phyloP scores from a whole-genome alignment of 257 asterid genomes.

The Fraxinus anomala region DNA sequence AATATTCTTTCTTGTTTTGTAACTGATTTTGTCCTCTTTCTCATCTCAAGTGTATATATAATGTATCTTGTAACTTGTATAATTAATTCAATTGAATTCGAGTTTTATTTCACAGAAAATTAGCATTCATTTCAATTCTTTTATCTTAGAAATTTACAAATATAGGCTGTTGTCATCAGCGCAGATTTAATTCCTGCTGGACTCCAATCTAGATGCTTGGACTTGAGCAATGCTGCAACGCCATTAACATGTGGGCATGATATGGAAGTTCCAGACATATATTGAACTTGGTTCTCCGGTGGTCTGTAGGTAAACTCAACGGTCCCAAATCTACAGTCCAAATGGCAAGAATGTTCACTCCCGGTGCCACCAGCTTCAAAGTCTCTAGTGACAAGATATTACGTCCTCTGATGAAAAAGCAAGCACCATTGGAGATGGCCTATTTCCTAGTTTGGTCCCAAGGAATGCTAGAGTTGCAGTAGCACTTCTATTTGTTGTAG shows the following conservation, averaged over 20 bases:
- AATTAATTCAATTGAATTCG: no score
- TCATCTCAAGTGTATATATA: no score
- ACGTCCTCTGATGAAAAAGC: slow-evolving; percentile 96
- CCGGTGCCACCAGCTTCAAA: slow-evolving; percentile 85
- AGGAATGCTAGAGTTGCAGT: slow-evolving; percentile 66
- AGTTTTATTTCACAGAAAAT: no score
- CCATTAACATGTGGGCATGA: slow-evolving; percentile 97
- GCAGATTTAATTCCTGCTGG: slow-evolving; percentile 90
- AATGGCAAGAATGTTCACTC: slow-evolving; percentile 90
- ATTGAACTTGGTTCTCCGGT: slow-evolving; percentile 71
- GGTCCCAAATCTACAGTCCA: slow-evolving; percentile 87
- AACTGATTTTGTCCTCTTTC: no score
- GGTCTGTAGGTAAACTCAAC: slow-evolving; percentile 71
- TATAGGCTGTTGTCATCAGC: slow-evolving; percentile 82
- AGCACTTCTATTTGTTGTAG: slow-evolving; percentile 32
- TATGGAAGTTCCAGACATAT: slow-evolving; percentile 92
- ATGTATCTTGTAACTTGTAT: no score
- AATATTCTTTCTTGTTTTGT: no score
- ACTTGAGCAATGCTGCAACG: slow-evolving; percentile 75
- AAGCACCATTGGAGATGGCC: slow-evolving; percentile 91
- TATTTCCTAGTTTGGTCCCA: slow-evolving; percentile 63
- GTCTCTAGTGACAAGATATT: slow-evolving; percentile 72
- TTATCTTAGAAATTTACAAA: no score
- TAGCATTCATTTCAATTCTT: no score
- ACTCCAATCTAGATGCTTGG: slow-evolving; percentile 78